These are phyloP conservation scores for Guyanaporus albipodus DNA, from an alignment of 768 basidiomycete genomes.

Conservation along the genomic window DNA sequence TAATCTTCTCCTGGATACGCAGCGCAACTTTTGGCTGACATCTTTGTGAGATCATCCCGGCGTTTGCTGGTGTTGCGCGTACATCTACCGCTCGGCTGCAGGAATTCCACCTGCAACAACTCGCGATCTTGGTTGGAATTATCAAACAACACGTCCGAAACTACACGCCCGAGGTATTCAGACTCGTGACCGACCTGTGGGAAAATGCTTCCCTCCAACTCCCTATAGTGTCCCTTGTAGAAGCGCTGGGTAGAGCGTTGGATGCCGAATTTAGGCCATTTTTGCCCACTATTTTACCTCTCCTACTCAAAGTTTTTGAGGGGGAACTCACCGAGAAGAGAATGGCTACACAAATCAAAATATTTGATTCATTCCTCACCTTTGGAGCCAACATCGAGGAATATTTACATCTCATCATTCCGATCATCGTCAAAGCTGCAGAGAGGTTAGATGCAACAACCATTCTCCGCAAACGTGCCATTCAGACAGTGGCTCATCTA, in stretches of 20 bases:
- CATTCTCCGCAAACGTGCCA: constrained; percentile 78
- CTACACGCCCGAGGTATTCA: constrained; percentile 82
- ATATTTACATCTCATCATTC: constrained; percentile 94
- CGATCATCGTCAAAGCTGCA: constrained; percentile 88
- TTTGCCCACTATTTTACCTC: constrained; percentile 83
- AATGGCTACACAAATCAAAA: constrained; percentile 75
- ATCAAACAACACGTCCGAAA: constrained; percentile 97
- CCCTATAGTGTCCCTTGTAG: constrained; percentile 88
- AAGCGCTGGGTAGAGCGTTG: constrained; percentile 87
- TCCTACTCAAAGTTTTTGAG: constrained; percentile 87
- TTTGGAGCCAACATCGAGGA: constrained; percentile 98
- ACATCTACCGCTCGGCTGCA: constrained; percentile 78
- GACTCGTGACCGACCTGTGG: constrained; percentile 88
- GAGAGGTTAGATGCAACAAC: constrained; percentile 75
- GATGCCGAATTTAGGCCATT: constrained; percentile 98
- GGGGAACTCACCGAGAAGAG: constrained; percentile 81
- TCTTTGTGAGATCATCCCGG: constrained; percentile 76
- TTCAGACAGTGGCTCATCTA: constrained; percentile 86
- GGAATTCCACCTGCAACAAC: constrained; percentile 92
- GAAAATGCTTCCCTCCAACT: constrained; percentile 78
- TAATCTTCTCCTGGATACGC: constrained; percentile 28
- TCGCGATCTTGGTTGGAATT: constrained; percentile 91
- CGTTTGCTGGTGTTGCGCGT: constrained; percentile 85
- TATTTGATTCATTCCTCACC: constrained; percentile 91
- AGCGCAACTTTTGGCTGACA: constrained; percentile 7